Conservation (phyloP, 768 basidiomycete genomes). For the Cyclocybe cylindracea region DNA sequence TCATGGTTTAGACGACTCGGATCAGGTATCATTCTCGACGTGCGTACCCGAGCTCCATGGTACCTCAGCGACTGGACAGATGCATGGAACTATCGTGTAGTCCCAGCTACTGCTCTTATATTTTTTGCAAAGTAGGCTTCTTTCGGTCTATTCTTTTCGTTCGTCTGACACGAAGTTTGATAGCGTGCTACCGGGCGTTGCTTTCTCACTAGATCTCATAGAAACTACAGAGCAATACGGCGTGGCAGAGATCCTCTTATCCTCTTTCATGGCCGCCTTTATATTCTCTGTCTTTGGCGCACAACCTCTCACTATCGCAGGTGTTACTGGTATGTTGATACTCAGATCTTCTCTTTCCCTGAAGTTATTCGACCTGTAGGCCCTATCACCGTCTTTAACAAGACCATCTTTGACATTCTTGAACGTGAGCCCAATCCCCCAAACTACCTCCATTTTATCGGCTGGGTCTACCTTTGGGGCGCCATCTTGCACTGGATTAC, state of each 20-base stretch:
- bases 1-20: conserved; percentile 40
- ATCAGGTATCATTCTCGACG: conserved; percentile 69
- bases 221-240: conserved; percentile 91
- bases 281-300: conserved; percentile 86
- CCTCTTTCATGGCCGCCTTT: conserved; percentile 88
- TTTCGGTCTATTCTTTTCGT: neutral
- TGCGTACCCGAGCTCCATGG: conserved; percentile 68
- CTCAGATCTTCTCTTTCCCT: neutral
- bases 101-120: conserved; percentile 80
- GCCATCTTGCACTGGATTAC: conserved; percentile 86
- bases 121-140: conserved; percentile 76
- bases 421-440: conserved; percentile 58
- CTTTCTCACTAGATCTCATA: conserved; percentile 90
- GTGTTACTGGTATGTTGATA: conserved; percentile 68
- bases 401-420: conserved; percentile 82
- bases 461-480: conserved; percentile 92
- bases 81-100: too few relatives aligned
- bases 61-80: conserved; percentile 62
- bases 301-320: conserved; percentile 90
- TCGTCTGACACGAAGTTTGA: neutral
- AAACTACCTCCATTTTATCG: conserved; percentile 81
- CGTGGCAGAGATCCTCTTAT: conserved; percentile 80
- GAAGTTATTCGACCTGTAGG: conserved; percentile 39
- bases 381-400: conserved; percentile 92
- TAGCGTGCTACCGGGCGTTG: conserved; percentile 87